Percentiles rank a stretch among this genome's conserved stretches.
phyloP scores from a whole-genome alignment of 768 basidiomycete species.

The Agrocybe chaxingu region DNA sequence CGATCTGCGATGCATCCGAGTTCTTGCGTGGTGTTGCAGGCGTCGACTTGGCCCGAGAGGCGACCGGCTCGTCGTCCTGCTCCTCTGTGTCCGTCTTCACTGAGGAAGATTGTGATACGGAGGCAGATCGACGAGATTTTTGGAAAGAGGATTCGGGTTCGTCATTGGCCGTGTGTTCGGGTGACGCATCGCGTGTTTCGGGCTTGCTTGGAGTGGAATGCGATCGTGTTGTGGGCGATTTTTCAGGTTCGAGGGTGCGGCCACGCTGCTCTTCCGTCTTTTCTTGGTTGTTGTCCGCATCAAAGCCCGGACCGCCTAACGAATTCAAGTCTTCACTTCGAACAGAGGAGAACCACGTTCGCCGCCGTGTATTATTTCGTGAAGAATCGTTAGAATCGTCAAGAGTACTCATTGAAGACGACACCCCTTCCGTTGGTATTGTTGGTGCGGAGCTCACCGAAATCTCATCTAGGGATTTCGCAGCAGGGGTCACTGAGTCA shows the following conservation, averaged over 20 bases:
- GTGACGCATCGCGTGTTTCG: too few relatives aligned
- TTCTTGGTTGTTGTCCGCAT: constrained; percentile 10
- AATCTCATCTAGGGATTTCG: constrained; percentile 1
- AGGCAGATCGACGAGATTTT: constrained; percentile 31
- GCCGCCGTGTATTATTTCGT: constrained; percentile 36
- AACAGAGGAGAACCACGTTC: constrained; percentile 55
- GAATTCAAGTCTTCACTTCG: constrained; percentile 32
- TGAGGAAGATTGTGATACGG: constrained; percentile 39
- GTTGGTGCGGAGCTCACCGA: constrained; percentile 4
- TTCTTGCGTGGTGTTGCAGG: constrained; percentile 33
- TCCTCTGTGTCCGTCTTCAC: constrained; percentile 28
- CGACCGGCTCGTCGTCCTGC: constrained; percentile 19
- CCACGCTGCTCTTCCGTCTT: constrained; percentile 32
- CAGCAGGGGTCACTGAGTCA: constrained; percentile 6
- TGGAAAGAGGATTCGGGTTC: constrained; percentile 14
- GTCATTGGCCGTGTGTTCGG: not conserved
- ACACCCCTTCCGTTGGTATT: constrained; percentile 7
- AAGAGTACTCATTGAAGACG: constrained; percentile 7
- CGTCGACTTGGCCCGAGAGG: constrained; percentile 18
- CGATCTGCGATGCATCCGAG: constrained; percentile 23
- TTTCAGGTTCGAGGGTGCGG: constrained; percentile 30
- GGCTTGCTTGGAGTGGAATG: constrained; percentile 30
- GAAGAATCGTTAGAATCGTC: constrained; percentile 17
- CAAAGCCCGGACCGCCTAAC: constrained; percentile 17
- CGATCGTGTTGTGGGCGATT: constrained; percentile 21